Evolutionary conservation across 2,329 filamentous ascomycete genomes (phyloP).

Genomic region (Botrytis squamosa): DNA sequence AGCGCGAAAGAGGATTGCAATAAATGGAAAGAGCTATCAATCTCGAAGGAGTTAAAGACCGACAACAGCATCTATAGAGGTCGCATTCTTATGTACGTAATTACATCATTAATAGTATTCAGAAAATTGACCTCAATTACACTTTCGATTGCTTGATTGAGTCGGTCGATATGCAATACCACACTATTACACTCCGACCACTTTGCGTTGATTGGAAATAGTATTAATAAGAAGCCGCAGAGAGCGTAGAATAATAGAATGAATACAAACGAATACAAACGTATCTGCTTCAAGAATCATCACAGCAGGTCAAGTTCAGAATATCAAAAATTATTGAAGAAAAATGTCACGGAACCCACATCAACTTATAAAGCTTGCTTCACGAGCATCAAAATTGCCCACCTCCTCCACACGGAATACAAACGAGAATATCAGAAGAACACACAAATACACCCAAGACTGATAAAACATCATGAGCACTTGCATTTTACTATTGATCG

Average conservation of each 20-base stretch:
- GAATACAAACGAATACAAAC: too few species aligned
- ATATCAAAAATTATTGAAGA: too few species aligned
- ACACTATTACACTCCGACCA: not conserved
- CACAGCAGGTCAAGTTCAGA: not conserved
- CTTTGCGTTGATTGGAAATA: not conserved
- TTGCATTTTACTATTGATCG: too few species aligned
- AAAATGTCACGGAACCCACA: not conserved
- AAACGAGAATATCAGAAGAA: accelerated
- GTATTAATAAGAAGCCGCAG: not conserved
- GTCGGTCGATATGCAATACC: not conserved
- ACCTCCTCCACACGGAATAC: not conserved
- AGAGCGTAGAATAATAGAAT: not conserved
- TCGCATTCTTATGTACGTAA: not conserved
- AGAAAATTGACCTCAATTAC: not conserved
- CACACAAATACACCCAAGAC: not conserved
- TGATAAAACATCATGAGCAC: not conserved
- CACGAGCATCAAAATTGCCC: not conserved
- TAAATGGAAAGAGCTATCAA: not conserved
- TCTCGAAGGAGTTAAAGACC: too few species aligned
- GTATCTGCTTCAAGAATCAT: not conserved
- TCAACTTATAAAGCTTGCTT: not conserved
- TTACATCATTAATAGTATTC: accelerated
- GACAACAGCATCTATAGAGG: too few species aligned
- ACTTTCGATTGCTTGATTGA: not conserved
- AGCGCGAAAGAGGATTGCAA: not conserved